phyloP scores from a whole-genome alignment of 2,329 filamentous ascomycete genomes.

The Huntiella omanensis region DNA sequence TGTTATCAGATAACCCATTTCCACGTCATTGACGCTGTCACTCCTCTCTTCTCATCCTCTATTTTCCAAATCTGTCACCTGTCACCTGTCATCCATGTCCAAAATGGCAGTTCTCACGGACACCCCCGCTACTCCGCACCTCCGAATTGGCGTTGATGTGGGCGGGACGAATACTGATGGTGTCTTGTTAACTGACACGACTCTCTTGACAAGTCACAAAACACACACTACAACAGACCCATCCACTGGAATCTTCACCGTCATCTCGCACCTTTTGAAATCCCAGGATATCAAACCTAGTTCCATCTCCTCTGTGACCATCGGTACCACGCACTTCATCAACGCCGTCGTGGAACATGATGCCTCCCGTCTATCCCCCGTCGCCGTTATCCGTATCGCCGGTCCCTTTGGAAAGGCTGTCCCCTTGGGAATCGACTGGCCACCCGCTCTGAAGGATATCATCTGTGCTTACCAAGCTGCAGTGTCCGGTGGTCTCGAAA shows the following conservation, averaged over 20 bases:
- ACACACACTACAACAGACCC: constrained; percentile 29
- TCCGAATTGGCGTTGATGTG: constrained; percentile 22
- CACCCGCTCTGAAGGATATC: constrained; percentile 26
- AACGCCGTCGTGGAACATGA: constrained; percentile 39
- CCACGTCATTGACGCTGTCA: not conserved
- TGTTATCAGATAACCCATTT: too few relatives aligned
- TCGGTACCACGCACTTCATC: constrained; percentile 38
- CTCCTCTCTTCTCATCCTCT: constrained; percentile 6
- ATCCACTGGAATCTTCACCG: constrained; percentile 27
- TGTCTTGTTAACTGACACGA: constrained; percentile 22
- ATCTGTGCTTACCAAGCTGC: constrained; percentile 27
- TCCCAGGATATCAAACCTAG: constrained; percentile 18
- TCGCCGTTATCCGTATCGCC: constrained; percentile 32
- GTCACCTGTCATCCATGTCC: too few relatives aligned
- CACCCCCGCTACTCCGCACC: constrained; percentile 12
- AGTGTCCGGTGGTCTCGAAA: constrained; percentile 31
- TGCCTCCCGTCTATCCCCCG: constrained; percentile 25
- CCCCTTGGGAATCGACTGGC: constrained; percentile 35
- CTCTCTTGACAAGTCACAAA: constrained; percentile 22
- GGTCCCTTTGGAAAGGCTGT: constrained; percentile 29
- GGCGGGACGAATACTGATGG: constrained; percentile 34
- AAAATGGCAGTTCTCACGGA: not conserved
- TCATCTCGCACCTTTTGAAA: constrained; percentile 25
- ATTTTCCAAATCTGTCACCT: too few relatives aligned
- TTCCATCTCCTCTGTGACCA: constrained; percentile 28